Percentiles rank a stretch among this genome's conserved stretches.
These are phyloP conservation scores for Cucurbita maxima DNA, from an alignment of 306 rosid species.

Conservation along the genomic window DNA sequence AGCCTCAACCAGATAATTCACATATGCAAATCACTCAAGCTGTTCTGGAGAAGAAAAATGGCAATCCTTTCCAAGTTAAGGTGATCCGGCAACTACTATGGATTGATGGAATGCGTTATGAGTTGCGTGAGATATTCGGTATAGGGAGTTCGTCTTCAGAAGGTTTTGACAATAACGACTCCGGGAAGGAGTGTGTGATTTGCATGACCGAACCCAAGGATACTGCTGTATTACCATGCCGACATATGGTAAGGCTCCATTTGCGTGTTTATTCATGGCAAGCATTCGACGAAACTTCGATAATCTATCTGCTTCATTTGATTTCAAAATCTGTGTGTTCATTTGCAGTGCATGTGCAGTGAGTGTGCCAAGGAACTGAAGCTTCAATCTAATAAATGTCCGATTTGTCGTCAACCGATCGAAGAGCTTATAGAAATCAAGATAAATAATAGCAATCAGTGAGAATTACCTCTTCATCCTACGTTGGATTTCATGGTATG, in stretches of 20 bases:
- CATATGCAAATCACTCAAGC: constrained; percentile 70
- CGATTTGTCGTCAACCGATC: constrained; percentile 80
- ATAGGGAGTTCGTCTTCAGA: constrained; percentile 44
- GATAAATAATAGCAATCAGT: constrained; percentile 32
- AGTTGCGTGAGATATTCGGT: constrained; percentile 72
- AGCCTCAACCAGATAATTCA: constrained; percentile 22
- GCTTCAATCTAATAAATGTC: constrained; percentile 71
- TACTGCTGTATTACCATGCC: constrained; percentile 72
- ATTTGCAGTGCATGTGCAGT: constrained; percentile 72
- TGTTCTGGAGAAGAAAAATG: constrained; percentile 50
- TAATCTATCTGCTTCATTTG: not conserved
- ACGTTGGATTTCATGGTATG: constrained; percentile 24
- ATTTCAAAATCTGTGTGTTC: not conserved
- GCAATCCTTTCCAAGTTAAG: constrained; percentile 44
- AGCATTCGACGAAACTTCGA: not conserved
- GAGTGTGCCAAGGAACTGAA: constrained; percentile 73
- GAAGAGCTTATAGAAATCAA: constrained; percentile 71
- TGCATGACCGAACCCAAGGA: constrained; percentile 93
- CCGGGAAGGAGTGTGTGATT: constrained; percentile 77
- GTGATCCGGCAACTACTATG: constrained; percentile 66
- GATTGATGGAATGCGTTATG: constrained; percentile 69
- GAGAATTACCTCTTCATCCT: constrained; percentile 15
- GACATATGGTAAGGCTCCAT: constrained; percentile 69
- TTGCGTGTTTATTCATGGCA: not conserved
- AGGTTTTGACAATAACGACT: constrained; percentile 45